Percentiles rank a stretch among this genome's conserved stretches.
phyloP scores from a whole-genome alignment of 441 rosid species.

The Syzygium malaccense region DNA sequence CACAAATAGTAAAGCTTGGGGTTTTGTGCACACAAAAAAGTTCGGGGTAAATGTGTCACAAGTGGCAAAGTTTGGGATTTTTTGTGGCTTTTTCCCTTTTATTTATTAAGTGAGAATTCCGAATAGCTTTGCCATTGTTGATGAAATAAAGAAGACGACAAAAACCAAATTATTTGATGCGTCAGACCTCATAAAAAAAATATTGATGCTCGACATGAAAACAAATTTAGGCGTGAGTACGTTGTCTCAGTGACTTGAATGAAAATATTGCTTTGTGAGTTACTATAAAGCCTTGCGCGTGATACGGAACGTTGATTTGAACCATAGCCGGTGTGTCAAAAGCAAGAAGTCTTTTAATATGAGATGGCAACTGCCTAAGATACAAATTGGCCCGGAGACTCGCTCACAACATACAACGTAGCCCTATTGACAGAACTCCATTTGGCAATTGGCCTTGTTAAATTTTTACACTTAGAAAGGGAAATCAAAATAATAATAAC shows the following conservation, averaged over 20 bases:
- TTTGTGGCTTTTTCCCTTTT: too few relatives aligned
- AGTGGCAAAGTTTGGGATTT: too few relatives aligned
- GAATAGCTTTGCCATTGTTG: neutral
- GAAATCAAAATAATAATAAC: conserved; percentile 9
- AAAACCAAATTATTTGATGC: neutral
- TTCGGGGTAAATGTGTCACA: too few relatives aligned
- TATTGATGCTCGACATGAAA: neutral
- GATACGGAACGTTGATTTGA: neutral
- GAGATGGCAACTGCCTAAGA: neutral
- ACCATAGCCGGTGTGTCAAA: neutral
- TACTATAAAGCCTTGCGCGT: neutral
- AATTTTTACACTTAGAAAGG: conserved; percentile 20
- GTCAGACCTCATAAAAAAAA: neutral
- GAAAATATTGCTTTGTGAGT: too few relatives aligned
- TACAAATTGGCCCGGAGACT: neutral
- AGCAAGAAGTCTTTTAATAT: neutral
- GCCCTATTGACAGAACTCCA: neutral
- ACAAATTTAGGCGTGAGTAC: neutral
- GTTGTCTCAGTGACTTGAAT: neutral
- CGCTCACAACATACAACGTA: neutral
- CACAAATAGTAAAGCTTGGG: too few relatives aligned
- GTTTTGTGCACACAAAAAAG: too few relatives aligned
- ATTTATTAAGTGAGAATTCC: neutral
- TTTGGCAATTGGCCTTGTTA: neutral
- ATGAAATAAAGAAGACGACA: neutral